Percentiles rank a stretch among this genome's conserved stretches.
These are phyloP conservation scores for Trichomonas vaginalis DNA, from an alignment of 208 protist species.

Conservation along the genomic window DNA sequence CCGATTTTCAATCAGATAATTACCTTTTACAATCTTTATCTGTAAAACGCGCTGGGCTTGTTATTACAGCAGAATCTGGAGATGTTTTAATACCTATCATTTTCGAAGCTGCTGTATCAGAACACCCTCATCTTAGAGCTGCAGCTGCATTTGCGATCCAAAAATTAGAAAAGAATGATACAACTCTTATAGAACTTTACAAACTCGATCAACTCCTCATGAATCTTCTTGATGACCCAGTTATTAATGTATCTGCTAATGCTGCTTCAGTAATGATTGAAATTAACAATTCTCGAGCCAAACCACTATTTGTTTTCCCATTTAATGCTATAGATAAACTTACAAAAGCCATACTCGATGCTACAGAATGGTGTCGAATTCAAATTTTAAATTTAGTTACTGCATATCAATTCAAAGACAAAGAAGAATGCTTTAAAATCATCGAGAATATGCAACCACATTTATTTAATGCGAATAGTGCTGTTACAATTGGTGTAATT, in stretches of 20 bases:
- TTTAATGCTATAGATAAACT: neutral
- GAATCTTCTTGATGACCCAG: neutral
- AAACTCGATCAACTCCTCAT: neutral
- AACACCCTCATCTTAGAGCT: neutral
- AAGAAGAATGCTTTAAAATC: neutral
- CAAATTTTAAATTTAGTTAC: neutral
- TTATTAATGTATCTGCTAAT: neutral
- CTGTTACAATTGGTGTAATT: neutral
- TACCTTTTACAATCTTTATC: neutral
- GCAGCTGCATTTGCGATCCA: neutral
- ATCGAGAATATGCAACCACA: neutral
- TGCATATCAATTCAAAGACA: neutral
- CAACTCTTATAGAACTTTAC: neutral
- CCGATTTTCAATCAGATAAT: neutral
- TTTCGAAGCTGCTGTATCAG: neutral
- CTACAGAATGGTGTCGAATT: neutral
- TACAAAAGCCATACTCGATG: neutral
- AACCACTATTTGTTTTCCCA: neutral
- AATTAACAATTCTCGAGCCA: neutral
- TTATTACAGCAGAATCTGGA: neutral
- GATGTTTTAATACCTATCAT: neutral
- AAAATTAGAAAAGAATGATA: neutral
- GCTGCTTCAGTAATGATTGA: neutral
- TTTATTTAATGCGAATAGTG: neutral
- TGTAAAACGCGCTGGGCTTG: neutral